phyloP scores from a whole-genome alignment of 257 asterid genomes.

The Solanum pennellii region DNA sequence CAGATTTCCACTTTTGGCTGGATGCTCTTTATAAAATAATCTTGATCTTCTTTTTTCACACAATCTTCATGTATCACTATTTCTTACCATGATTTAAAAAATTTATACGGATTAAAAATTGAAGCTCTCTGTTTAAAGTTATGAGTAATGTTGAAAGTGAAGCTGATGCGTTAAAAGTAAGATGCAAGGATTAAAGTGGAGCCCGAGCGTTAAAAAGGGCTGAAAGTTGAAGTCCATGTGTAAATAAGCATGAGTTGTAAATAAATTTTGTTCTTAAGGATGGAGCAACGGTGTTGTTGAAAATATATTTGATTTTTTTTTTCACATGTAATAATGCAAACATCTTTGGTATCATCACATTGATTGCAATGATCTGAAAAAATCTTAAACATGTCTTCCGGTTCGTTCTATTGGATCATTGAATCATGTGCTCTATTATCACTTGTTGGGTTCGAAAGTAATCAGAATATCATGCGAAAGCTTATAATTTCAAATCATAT shows the following conservation, averaged over 20 bases:
- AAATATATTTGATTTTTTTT: too few species aligned
- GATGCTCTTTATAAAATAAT: too few species aligned
- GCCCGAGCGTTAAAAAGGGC: not conserved
- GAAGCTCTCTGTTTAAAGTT: not conserved
- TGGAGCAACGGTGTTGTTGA: not conserved
- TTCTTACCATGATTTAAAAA: too few species aligned
- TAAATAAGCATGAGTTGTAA: not conserved
- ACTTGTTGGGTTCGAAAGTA: not conserved
- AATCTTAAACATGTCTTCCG: not conserved
- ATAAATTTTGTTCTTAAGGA: too few species aligned
- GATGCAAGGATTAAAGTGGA: not conserved
- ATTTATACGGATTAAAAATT: too few species aligned
- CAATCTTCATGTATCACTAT: not conserved
- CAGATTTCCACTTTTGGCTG: not conserved
- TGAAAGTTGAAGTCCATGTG: not conserved
- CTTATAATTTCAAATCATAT: too few species aligned
- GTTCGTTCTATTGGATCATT: not conserved
- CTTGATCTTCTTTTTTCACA: not conserved
- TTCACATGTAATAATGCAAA: not conserved
- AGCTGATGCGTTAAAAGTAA: too few species aligned
- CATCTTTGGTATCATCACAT: too few species aligned
- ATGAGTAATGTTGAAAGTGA: too few species aligned
- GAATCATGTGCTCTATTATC: not conserved
- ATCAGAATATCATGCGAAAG: not conserved
- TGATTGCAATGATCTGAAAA: not conserved